Evolutionary conservation across 2,329 filamentous ascomycete genomes (phyloP), one percentile per base, ranked within the genome.

Genomic region (Apiospora pterosperma): DNA sequence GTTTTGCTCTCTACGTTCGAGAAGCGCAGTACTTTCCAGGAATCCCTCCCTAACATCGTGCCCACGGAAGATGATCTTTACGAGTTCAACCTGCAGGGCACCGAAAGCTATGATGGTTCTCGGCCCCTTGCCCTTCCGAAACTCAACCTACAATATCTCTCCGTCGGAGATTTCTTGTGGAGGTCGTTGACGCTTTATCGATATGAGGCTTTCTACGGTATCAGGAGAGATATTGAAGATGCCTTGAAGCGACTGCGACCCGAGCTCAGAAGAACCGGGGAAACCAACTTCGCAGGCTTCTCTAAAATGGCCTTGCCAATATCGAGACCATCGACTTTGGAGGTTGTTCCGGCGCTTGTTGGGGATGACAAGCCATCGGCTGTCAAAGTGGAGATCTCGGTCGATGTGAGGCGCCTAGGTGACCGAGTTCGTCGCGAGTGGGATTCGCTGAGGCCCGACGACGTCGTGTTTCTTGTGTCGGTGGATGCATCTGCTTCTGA

Each of bases 101-200:
- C 95, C 64, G 94, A 97, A 72, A 84, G 84, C 8, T 98, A 97
- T 72, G 90, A 97, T 75, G 94, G 94, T 31, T 93, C 92, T 28
- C 88, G 88, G 59, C 94, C 96, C 5, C 83, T 99, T 65, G 92
- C 96, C 3, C 88, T 99, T 52, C 96, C 96, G 3, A 99, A 99
- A 76, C 80, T 98, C 58, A 99, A 97, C 71, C 81, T 99, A 34
- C 96, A 99, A 74, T 99, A 99, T 77, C 83, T 99, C 16, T 97
- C 94, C 3, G 88, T 97, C 61, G 93, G 93, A 3, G 96, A 99
- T 76, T 99, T 99, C 71, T 80, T 99, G n/a, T 99, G 94, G 93
- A 88, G 96, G 67, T 93, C 95, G 0, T 90, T 98, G 72, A 85
- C 96, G 16, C 82, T 99, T 10, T 96, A 97, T 75, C 89, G 95